Evolutionary conservation across 1,284 basidiomycete species (phyloP).

Genomic region (Apiotrichum gracile): DNA sequence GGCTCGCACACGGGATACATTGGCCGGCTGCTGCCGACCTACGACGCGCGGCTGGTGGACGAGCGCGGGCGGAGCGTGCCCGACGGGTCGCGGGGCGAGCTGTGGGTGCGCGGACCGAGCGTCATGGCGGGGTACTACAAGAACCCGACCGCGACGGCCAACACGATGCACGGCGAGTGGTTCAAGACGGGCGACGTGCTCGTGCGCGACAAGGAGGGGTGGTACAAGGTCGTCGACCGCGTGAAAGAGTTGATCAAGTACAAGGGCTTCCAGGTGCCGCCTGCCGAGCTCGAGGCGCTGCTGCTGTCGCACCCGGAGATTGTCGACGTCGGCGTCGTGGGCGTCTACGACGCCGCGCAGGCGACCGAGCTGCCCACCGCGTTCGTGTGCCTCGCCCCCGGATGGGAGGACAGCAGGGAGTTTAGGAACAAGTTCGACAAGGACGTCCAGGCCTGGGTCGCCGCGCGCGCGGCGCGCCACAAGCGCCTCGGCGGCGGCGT

Average conservation of each 20-base stretch:
- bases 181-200: constrained; percentile 80
- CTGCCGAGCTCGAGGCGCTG: constrained; percentile 72
- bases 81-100: constrained; percentile 62
- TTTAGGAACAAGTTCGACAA: constrained; percentile 46
- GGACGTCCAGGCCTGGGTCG: constrained; percentile 59
- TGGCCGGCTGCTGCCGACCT: constrained; percentile 68
- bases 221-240: constrained; percentile 47
- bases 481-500: constrained; percentile 51
- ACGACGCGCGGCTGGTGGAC: constrained; percentile 66
- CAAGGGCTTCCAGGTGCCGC: constrained; percentile 59
- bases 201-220: constrained; percentile 58
- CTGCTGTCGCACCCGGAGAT: constrained; percentile 66
- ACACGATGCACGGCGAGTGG: constrained; percentile 59
- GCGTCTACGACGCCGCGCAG: constrained; percentile 57
- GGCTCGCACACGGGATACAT: constrained; percentile 55
- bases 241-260: constrained; percentile 81
- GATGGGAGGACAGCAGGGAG: background rate
- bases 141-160: constrained; percentile 61
- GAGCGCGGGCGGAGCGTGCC: constrained; percentile 46
- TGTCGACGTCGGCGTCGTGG: constrained; percentile 65
- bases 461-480: constrained; percentile 51
- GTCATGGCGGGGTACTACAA: constrained; percentile 70
- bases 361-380: constrained; percentile 68
- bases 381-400: constrained; percentile 6
- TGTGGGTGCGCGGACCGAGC: constrained; percentile 70